phyloP scores from a whole-genome alignment of 1,139 yeast genomes.

The Lodderomyces metapsilosis region DNA sequence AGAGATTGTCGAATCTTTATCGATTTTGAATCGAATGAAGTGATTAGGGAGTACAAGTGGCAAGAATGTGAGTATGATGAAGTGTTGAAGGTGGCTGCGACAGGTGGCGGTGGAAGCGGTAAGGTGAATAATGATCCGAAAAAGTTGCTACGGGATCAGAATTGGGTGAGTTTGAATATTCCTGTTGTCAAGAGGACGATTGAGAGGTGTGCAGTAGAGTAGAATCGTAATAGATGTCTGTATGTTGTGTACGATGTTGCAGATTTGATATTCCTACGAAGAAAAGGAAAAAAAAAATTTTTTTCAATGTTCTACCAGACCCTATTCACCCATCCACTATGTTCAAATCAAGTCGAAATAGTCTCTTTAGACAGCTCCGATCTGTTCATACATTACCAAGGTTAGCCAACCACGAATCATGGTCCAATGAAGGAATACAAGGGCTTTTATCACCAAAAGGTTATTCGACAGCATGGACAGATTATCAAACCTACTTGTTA shows the following conservation, averaged over 20 bases:
- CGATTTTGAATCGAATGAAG: conserved; percentile 64
- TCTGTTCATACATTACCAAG: conserved; percentile 66
- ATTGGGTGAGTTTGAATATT: conserved; percentile 71
- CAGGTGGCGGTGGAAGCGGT: conserved; percentile 16
- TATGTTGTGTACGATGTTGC: not conserved
- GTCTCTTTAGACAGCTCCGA: conserved; percentile 17
- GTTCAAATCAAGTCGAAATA: conserved; percentile 5
- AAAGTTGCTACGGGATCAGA: conserved; percentile 70
- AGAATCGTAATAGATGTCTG: not conserved
- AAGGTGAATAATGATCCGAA: conserved; percentile 61
- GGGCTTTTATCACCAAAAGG: conserved; percentile 72
- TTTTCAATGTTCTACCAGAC: not conserved
- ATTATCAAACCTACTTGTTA: conserved; percentile 71
- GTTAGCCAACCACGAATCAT: conserved; percentile 39
- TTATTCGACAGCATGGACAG: conserved; percentile 73
- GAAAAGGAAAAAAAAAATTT: conserved; percentile 1
- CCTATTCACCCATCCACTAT: not conserved
- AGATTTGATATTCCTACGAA: not conserved
- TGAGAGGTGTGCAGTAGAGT: conserved; percentile 8
- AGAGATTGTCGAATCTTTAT: conserved; percentile 82
- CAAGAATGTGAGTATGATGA: conserved; percentile 68
- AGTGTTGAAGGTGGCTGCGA: conserved; percentile 40
- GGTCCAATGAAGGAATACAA: conserved; percentile 50
- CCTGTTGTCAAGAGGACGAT: conserved; percentile 34
- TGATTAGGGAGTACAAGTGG: conserved; percentile 75